These are phyloP conservation scores for Fomitiporia mediterranea DNA, from an alignment of 1,284 basidiomycete genomes.

Conservation along the genomic window DNA sequence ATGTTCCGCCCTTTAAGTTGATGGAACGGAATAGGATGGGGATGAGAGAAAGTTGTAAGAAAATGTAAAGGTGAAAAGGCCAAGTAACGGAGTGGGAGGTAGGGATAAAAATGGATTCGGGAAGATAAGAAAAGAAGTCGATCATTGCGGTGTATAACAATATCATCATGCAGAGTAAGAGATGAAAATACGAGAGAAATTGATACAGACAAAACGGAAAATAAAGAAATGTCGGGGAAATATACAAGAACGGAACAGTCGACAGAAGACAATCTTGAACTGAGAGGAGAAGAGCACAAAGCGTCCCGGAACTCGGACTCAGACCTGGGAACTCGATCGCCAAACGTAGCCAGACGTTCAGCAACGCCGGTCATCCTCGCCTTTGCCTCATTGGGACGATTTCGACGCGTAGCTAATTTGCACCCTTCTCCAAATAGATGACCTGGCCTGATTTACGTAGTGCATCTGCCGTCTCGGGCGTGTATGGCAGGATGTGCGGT, in stretches of 20 bases:
- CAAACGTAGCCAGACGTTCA: neutral
- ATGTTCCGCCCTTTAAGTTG: too few relatives aligned
- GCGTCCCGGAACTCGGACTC: too few relatives aligned
- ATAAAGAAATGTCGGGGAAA: neutral
- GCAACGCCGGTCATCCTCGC: neutral
- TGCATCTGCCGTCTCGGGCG: constrained; percentile 19
- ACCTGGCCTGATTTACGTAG: constrained; percentile 17
- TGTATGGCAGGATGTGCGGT: constrained; percentile 20
- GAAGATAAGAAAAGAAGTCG: neutral
- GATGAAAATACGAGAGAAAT: neutral
- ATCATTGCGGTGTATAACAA: constrained; percentile 19
- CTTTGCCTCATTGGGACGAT: neutral
- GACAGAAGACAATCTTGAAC: neutral
- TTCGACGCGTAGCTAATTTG: neutral
- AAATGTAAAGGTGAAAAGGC: neutral
- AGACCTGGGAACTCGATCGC: too few relatives aligned
- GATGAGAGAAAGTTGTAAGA: neutral
- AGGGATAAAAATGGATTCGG: constrained; percentile 1
- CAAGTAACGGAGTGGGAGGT: neutral
- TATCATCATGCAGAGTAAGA: constrained; percentile 15
- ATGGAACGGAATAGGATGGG: neutral
- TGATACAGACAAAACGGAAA: constrained; percentile 2
- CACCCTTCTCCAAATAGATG: constrained; percentile 16
- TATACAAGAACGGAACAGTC: neutral
- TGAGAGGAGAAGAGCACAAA: neutral